phyloP scores from a whole-genome alignment of 2,329 filamentous ascomycete genomes.

The Drechmeria coniospora region DNA sequence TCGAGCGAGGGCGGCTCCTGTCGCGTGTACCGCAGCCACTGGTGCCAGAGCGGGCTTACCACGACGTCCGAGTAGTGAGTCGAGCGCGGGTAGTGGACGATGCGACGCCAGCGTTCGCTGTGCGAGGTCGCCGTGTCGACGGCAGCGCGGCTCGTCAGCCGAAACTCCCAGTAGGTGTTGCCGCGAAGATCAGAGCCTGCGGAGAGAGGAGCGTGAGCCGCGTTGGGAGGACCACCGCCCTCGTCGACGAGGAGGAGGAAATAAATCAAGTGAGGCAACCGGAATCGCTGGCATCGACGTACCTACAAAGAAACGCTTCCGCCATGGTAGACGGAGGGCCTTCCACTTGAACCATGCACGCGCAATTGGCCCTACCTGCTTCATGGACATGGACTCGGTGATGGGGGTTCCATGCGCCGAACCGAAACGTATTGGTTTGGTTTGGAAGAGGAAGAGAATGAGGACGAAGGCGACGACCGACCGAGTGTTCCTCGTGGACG shows the following conservation, averaged over 20 bases:
- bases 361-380: constrained; percentile 19
- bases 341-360: constrained; percentile 48
- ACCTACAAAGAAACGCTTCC: constrained; percentile 48
- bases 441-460: no score
- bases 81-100: constrained; percentile 41
- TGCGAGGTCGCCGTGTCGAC: constrained; percentile 7
- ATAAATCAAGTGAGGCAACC: constrained; percentile 1
- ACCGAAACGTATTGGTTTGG: no score
- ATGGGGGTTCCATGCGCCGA: background rate
- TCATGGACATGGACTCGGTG: constrained; percentile 16
- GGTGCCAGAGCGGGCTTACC: constrained; percentile 50
- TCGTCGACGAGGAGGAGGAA: background rate
- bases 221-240: background rate
- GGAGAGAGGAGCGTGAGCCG: background rate
- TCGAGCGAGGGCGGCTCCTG: constrained; percentile 34
- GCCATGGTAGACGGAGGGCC: constrained; percentile 45
- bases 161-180: constrained; percentile 57
- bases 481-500: no score
- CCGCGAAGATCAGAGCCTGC: constrained; percentile 48
- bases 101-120: constrained; percentile 40
- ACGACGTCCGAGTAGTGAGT: constrained; percentile 38
- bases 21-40: constrained; percentile 51
- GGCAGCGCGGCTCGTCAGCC: constrained; percentile 26
- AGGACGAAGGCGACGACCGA: no score
- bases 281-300: constrained; percentile 9